Conservation (phyloP, 2,329 filamentous ascomycete species). For the Phaeoacremonium minimum region DNA sequence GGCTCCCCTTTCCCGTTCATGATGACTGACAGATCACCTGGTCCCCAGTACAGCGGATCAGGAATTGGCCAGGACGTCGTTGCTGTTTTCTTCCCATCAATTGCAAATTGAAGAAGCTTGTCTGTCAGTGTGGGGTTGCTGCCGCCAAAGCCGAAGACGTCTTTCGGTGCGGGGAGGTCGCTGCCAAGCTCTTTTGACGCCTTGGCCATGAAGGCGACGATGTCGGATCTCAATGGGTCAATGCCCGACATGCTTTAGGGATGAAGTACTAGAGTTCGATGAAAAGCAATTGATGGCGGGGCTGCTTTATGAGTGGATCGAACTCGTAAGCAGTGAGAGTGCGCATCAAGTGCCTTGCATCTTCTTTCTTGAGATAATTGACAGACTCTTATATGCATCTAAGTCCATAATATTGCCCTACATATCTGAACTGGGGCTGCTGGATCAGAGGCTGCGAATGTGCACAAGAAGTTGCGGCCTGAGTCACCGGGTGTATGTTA, state of each 20-base stretch:
- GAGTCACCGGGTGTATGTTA: too few species aligned
- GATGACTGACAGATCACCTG: slow-evolving; percentile 21
- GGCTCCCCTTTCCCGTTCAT: slow-evolving; percentile 17
- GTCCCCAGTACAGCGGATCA: slow-evolving; percentile 18
- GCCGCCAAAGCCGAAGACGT: slow-evolving; percentile 21
- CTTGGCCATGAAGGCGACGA: slow-evolving; percentile 17
- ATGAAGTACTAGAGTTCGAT: background rate
- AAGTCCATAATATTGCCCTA: too few species aligned
- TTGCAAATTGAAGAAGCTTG: slow-evolving; percentile 12
- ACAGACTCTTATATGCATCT: too few species aligned
- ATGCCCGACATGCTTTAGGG: slow-evolving; percentile 9
- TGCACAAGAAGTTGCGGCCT: too few species aligned
- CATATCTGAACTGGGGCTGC: too few species aligned
- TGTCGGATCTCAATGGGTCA: slow-evolving; percentile 15
- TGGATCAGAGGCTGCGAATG: too few species aligned
- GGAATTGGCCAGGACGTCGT: slow-evolving; percentile 23
- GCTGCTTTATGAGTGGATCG: too few species aligned
- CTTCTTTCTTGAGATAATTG: too few species aligned
- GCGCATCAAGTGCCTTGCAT: too few species aligned
- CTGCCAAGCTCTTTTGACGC: slow-evolving; percentile 16
- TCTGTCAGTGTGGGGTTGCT: slow-evolving; percentile 10
- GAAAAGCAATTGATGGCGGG: too few species aligned
- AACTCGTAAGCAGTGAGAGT: too few species aligned
- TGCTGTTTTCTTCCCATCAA: slow-evolving; percentile 19
- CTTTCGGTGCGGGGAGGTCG: slow-evolving; percentile 15